Conservation (phyloP, 2,329 filamentous ascomycete species). For the Penicillium hesseltinei region DNA sequence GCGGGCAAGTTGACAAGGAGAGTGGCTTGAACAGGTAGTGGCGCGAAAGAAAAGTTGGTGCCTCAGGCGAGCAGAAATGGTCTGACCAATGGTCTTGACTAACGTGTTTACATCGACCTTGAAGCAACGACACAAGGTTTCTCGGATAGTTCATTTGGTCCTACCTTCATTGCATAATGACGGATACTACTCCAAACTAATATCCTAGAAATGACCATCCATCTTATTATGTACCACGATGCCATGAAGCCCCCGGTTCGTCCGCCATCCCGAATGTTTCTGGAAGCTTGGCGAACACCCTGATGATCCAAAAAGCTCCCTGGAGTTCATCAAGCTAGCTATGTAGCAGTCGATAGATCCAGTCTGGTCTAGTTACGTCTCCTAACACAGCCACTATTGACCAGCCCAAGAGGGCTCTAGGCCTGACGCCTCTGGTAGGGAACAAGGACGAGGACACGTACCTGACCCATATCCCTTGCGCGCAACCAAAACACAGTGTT, state of each 20-base stretch:
- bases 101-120: constrained; percentile 2
- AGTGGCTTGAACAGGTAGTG: constrained; percentile 12
- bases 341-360: not conserved
- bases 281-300: constrained; percentile 1
- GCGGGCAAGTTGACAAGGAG: constrained; percentile 7
- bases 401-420: not conserved
- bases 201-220: not conserved
- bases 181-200: not conserved
- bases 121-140: constrained; percentile 1
- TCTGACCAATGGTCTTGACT: not conserved
- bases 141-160: not conserved
- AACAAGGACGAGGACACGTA: constrained; percentile 17
- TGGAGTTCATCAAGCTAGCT: not conserved
- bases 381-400: not conserved
- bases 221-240: not conserved
- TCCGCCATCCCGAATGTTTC: constrained; percentile 4
- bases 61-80: constrained; percentile 5
- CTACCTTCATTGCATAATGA: not conserved
- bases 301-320: not conserved
- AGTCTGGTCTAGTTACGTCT: not conserved
- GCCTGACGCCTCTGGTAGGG: not conserved
- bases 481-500: constrained; percentile 9
- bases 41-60: constrained; percentile 3
- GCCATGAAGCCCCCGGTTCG: not conserved
- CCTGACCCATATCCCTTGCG: constrained; percentile 27